A percentile compares a stretch with the other conserved stretches of the same genome.
These are phyloP conservation scores for Lasiodiplodia sp. DNA, from an alignment of 2,329 filamentous ascomycete genomes.

Conservation along the genomic window DNA sequence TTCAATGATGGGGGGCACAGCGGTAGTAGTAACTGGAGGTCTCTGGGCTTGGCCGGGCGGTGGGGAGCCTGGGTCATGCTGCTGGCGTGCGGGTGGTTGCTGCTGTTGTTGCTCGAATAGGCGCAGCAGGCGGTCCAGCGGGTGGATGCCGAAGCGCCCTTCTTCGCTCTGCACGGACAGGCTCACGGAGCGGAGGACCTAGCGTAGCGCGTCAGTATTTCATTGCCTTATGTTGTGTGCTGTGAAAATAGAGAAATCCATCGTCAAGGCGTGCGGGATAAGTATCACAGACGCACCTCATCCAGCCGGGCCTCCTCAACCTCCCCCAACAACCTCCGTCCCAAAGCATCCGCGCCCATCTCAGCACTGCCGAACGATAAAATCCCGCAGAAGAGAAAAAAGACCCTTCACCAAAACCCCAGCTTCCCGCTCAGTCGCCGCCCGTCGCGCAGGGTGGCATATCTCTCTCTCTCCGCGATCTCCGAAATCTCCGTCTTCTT, in stretches of 20 bases:
- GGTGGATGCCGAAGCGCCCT: conserved; percentile 51
- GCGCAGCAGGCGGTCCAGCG: conserved; percentile 53
- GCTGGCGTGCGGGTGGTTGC: conserved; percentile 31
- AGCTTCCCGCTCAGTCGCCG: neutral
- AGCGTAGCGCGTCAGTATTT: neutral
- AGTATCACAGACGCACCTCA: conserved; percentile 50
- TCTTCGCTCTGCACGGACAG: conserved; percentile 35
- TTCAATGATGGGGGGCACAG: conserved; percentile 56
- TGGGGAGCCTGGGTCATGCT: conserved; percentile 30
- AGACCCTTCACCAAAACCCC: conserved; percentile 18
- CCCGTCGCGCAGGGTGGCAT: neutral
- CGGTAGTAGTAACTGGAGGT: neutral
- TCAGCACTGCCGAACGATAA: neutral
- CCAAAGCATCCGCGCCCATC: conserved; percentile 56
- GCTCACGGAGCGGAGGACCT: conserved; percentile 53
- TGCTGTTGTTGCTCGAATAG: conserved; percentile 26
- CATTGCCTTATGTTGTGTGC: neutral
- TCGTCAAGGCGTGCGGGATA: neutral
- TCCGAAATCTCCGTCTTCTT: neutral
- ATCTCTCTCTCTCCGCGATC: neutral
- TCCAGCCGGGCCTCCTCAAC: conserved; percentile 40
- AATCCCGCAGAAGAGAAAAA: conserved; percentile 27
- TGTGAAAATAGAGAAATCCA: neutral
- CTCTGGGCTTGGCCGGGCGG: neutral
- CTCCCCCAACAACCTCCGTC: conserved; percentile 58